Conservation (phyloP, 23 red algal species). For the Gracilaria caudata region DNA sequence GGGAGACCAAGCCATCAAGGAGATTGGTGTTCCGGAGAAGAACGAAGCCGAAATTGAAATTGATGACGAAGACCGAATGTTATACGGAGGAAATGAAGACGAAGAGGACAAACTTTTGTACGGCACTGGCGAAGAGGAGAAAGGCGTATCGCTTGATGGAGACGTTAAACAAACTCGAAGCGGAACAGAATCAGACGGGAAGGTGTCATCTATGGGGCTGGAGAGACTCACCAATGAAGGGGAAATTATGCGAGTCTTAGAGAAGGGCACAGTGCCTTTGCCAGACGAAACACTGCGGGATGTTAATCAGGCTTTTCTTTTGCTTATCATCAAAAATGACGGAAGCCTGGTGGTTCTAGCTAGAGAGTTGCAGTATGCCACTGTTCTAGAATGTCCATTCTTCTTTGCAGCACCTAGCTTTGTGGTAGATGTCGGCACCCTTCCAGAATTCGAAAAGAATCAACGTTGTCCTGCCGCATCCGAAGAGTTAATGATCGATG, state of each 20-base stretch:
- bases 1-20: not conserved
- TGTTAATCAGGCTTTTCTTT: not conserved
- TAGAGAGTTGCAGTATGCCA: slow-evolving; percentile 23
- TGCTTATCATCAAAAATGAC: slow-evolving; percentile 11
- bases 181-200: not conserved
- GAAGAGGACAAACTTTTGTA: slow-evolving; percentile 72
- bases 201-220: not conserved
- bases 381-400: slow-evolving; percentile 41
- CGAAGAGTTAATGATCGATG: slow-evolving; percentile 23
- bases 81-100: slow-evolving; percentile 56
- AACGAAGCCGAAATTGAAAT: slow-evolving; percentile 28
- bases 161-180: not conserved
- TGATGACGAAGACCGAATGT: slow-evolving; percentile 67
- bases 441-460: not conserved
- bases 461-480: slow-evolving; percentile 17
- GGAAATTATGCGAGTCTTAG: not conserved
- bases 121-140: slow-evolving; percentile 28
- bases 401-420: slow-evolving; percentile 46
- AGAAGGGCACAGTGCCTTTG: slow-evolving; percentile 25
- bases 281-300: not conserved
- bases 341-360: slow-evolving; percentile 32
- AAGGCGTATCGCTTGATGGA: not conserved
- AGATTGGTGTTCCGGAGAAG: not conserved
- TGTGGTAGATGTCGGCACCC: not conserved
- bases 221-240: not conserved